Percentiles rank a stretch among this genome's conserved stretches.
Conservation (phyloP, 768 basidiomycete genomes). For the Russula ochroleuca region DNA sequence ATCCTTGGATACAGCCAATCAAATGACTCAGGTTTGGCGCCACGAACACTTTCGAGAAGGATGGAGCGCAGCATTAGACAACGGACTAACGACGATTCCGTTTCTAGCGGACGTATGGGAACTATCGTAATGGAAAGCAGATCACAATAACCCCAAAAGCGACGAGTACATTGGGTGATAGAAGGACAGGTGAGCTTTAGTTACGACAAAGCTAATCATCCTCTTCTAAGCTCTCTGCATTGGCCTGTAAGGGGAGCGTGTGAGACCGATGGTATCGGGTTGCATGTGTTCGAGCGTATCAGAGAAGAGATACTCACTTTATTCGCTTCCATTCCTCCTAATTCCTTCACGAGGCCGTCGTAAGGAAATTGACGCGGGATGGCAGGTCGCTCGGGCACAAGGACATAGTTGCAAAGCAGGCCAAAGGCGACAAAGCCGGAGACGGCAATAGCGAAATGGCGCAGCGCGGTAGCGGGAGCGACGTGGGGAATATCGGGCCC, state of each 20-base stretch:
- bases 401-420: conserved; percentile 49
- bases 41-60: background rate
- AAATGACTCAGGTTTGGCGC: background rate
- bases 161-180: background rate
- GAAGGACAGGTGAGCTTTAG: background rate
- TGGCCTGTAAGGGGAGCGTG: conserved; percentile 35
- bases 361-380: conserved; percentile 74
- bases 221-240: conserved; percentile 35
- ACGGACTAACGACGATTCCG: background rate
- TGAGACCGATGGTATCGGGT: conserved; percentile 4
- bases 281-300: background rate
- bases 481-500: conserved; percentile 72
- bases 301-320: conserved; percentile 47
- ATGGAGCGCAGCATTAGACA: background rate
- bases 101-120: background rate
- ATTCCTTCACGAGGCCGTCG: conserved; percentile 66
- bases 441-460: conserved; percentile 59
- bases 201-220: conserved; percentile 32
- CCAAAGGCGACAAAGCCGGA: conserved; percentile 63
- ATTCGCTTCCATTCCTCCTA: conserved; percentile 74
- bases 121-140: background rate
- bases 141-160: background rate
- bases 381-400: conserved; percentile 59
- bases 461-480: conserved; percentile 53
- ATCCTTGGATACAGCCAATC: background rate